Evolutionary conservation across 208 protist genomes (phyloP).

Genomic region (Leishmania arabica): DNA sequence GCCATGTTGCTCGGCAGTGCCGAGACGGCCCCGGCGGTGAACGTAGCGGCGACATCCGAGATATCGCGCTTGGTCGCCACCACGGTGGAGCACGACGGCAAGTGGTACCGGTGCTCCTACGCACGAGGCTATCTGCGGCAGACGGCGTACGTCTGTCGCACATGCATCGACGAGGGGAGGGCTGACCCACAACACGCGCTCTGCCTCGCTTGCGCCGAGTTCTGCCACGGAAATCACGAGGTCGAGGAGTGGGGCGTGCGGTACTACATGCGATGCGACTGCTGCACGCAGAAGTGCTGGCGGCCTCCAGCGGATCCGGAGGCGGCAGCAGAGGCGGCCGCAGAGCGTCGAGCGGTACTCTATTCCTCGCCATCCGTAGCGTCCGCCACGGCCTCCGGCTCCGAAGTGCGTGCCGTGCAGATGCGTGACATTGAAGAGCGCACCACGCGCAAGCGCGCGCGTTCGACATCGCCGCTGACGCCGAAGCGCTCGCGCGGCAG

Average conservation of each 20-base stretch:
- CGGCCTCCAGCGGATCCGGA: conserved; percentile 9
- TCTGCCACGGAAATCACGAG: conserved; percentile 81
- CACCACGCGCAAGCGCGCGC: conserved; percentile 43
- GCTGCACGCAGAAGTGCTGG: conserved; percentile 84
- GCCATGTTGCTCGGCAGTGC: conserved; percentile 71
- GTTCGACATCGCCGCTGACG: conserved; percentile 52
- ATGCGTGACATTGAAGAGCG: conserved; percentile 25
- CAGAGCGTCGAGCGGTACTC: not conserved
- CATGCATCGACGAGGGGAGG: conserved; percentile 60
- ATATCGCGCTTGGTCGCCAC: conserved; percentile 68
- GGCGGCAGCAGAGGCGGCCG: not conserved
- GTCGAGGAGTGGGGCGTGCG: conserved; percentile 88
- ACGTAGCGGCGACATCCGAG: conserved; percentile 62
- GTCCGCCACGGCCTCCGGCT: too few species aligned
- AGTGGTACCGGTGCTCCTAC: conserved; percentile 83
- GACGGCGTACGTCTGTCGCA: conserved; percentile 82
- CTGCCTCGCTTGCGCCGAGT: conserved; percentile 79
- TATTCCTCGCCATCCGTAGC: not conserved
- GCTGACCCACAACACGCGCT: conserved; percentile 67
- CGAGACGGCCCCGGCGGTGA: conserved; percentile 36
- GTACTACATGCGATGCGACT: conserved; percentile 89
- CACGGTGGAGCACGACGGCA: conserved; percentile 63
- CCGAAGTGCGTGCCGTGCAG: conserved; percentile 10
- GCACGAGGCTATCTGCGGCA: conserved; percentile 72
- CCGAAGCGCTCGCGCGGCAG: conserved; percentile 41